Base-by-base conservation (phyloP, 2,329 filamentous ascomycete species). In the Penicillium sp. region DNA sequence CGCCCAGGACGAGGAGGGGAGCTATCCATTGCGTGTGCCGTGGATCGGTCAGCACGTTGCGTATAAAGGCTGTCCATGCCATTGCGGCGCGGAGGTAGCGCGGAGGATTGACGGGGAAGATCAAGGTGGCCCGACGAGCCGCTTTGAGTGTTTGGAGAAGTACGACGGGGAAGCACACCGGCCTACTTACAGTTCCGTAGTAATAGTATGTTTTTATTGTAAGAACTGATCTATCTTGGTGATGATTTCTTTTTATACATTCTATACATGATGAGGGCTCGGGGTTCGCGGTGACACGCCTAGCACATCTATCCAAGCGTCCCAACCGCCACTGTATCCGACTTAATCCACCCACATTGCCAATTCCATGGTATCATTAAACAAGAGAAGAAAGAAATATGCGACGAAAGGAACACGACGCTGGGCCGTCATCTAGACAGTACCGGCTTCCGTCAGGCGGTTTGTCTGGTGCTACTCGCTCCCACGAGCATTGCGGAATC, bases 1-100 rank as follows among this genome's bases (percentile, higher is more conserved):
- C 91, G 46, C 80, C 75, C 28, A 86, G 67, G 57, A 93, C 76
- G 5, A 95, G 76, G 3, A 83, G 73, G 0, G 83, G 78, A 5
- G 83, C 75, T 37, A 91, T 77, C 82, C 82, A 86, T 79, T 65
- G 70, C 42, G 78, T 78, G 61, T 84, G 77, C 42, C 72, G 72
- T 1, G 79, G 76, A 55, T 84, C 78, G n/a, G 67, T 73, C 27
- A 77, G 72, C 10, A 83, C 54, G 55, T 70, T 68, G 44, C 63
- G 52, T 39, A 66, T 45, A n/a, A 64, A 53, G 35, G 53, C 52
- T 47, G 63, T 66, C 45, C 67, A 55, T 31, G 66, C 62, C 71
- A 73, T 73, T 45, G 49, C 47, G 54, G 41, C 42, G 49, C 28
- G 40, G 40, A 53, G 28, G 49, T 46, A 52, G 42, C 42, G 49